Evolutionary conservation across 192 early-diverging fungal species (phyloP), one percentile per base, ranked within the genome.

Genomic region (Podila epigama): DNA sequence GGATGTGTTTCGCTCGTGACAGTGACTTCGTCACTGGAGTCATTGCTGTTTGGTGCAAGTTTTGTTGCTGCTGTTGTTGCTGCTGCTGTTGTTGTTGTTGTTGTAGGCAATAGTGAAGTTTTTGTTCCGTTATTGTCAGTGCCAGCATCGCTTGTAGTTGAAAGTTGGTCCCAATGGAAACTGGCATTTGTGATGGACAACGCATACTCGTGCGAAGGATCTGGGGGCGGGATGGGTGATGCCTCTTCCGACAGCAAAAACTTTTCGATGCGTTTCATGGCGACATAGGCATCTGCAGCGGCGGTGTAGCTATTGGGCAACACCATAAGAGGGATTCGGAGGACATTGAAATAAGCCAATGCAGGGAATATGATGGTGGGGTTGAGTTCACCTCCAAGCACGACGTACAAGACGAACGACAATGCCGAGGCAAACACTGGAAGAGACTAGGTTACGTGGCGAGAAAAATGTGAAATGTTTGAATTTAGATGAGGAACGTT

Each of bases 131-230:
- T n/a, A n/a, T n/a, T n/a, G n/a, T n/a, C n/a, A n/a, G n/a, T n/a
- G n/a, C n/a, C n/a, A n/a, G n/a, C n/a, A n/a, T n/a, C n/a, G n/a
- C n/a, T n/a, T n/a, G n/a, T n/a, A n/a, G n/a, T n/a, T n/a, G n/a
- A n/a, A n/a, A 48, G 56, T 29, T 2, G 50, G 28, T 90, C 87
- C 85, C 92, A 92, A 9, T 79, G 51, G 53, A 90, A 88, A 31
- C 81, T 69, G 18, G 83, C 92, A 63, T 93, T 67, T 12, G 80
- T 71, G 31, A 91, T 81, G 18, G 56, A 62, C 22, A 93, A 65
- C 0, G 88, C 87, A 32, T 75, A 67, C 27, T 79, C 59, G 32
- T 62, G 57, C 11, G 67, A 62, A 5, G 69, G 32, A 41, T 86
- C 81, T 40, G 79, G 51, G 3, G 62, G 60, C 9, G 80, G 66